Conservation (phyloP, 257 asterid genomes). For the Solanum arcanum region DNA sequence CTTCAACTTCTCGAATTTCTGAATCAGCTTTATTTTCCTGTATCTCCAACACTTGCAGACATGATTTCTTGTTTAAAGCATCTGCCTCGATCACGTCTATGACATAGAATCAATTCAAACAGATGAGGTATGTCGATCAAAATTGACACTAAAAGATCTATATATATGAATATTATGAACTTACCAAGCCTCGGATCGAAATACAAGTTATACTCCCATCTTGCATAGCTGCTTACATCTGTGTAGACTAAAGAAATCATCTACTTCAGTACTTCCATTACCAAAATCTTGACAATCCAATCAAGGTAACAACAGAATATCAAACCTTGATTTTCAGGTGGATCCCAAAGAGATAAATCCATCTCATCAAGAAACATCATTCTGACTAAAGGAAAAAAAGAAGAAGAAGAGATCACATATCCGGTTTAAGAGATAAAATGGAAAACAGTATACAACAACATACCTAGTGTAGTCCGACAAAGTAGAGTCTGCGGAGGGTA, state of each 20-base stretch:
- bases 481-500: neutral
- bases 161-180: neutral
- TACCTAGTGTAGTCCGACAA: neutral
- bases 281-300: neutral
- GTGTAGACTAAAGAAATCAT: neutral
- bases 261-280: neutral
- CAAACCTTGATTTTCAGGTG: neutral
- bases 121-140: neutral
- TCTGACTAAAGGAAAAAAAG: neutral
- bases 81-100: conserved; percentile 5
- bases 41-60: neutral
- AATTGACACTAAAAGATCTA: neutral
- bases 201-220: neutral
- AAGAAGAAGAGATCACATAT: neutral
- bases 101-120: neutral
- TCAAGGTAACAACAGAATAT: neutral
- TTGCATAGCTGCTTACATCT: neutral
- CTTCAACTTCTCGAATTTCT: neutral
- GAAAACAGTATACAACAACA: neutral
- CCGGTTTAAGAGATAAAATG: neutral
- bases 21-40: neutral
- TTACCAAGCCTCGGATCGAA: neutral
- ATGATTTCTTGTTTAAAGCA: neutral
- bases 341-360: neutral
- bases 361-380: neutral